Percentiles rank a stretch among this genome's conserved stretches.
These are phyloP conservation scores for Starmerella davenportii DNA, from an alignment of 805 yeast genomes.

Conservation along the genomic window DNA sequence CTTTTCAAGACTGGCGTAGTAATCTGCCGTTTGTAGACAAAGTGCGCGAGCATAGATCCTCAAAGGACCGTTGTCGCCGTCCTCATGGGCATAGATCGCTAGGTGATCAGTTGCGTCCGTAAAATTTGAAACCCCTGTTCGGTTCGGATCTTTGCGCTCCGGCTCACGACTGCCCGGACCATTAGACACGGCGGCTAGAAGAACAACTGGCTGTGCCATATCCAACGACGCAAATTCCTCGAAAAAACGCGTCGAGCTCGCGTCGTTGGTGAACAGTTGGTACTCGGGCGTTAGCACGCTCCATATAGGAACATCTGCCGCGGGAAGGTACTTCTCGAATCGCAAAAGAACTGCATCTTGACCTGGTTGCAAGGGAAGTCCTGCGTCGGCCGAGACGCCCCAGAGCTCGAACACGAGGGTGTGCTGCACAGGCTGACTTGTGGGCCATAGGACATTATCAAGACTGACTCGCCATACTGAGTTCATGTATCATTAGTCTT, in stretches of 20 bases:
- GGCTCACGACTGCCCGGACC: too few species aligned
- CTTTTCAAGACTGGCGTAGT: too few species aligned
- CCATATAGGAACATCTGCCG: constrained; percentile 11
- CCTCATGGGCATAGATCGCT: neutral
- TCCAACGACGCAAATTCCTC: constrained; percentile 9
- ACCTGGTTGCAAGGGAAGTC: too few species aligned
- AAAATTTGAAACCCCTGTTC: too few species aligned
- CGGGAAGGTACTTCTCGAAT: neutral
- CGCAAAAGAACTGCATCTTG: too few species aligned
- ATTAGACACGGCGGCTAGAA: too few species aligned
- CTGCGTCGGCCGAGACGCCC: too few species aligned
- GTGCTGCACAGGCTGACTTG: too few species aligned
- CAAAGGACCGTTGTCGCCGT: neutral
- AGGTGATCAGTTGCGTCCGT: neutral
- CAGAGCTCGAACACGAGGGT: too few species aligned
- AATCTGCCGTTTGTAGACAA: too few species aligned
- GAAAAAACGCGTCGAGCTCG: constrained; percentile 7
- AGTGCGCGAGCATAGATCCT: too few species aligned
- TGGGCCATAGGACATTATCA: constrained; percentile 10
- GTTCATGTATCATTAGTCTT: constrained; percentile 4
- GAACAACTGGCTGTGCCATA: neutral
- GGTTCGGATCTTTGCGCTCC: too few species aligned
- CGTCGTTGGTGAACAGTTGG: constrained; percentile 8
- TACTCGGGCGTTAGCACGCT: constrained; percentile 13
- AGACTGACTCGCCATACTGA: constrained; percentile 13